Evolutionary conservation across 2,329 filamentous ascomycete genomes (phyloP).

Genomic region (Paramyrothecium roridum): DNA sequence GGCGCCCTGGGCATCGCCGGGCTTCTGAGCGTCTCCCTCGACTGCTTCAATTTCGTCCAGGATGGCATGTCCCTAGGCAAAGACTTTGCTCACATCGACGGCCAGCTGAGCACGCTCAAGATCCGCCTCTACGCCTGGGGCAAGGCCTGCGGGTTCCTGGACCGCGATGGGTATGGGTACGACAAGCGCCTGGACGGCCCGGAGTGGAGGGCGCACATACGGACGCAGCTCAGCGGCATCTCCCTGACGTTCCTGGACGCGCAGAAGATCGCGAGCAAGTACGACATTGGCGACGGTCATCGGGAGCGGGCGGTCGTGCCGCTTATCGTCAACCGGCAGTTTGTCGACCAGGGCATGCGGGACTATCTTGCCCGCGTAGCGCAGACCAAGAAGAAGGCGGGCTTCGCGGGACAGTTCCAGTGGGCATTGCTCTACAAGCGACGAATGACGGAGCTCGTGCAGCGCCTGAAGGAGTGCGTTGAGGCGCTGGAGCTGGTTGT

Average conservation of each 20-base stretch:
- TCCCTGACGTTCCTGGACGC: neutral
- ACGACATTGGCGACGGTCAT: neutral
- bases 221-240: neutral
- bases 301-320: neutral
- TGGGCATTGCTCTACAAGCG: neutral
- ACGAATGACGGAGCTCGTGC: neutral
- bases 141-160: neutral
- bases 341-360: neutral
- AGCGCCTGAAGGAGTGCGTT: neutral
- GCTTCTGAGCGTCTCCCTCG: neutral
- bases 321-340: neutral
- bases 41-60: neutral
- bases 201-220: neutral
- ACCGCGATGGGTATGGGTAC: neutral
- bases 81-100: neutral
- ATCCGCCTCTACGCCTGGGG: neutral
- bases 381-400: neutral
- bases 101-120: neutral
- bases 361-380: neutral
- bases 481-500: neutral
- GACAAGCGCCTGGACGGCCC: neutral
- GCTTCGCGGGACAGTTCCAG: neutral
- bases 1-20: neutral
- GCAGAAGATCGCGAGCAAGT: neutral
- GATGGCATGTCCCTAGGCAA: neutral